phyloP scores from a whole-genome alignment of 768 basidiomycete genomes.

The Suillus tomentosus region DNA sequence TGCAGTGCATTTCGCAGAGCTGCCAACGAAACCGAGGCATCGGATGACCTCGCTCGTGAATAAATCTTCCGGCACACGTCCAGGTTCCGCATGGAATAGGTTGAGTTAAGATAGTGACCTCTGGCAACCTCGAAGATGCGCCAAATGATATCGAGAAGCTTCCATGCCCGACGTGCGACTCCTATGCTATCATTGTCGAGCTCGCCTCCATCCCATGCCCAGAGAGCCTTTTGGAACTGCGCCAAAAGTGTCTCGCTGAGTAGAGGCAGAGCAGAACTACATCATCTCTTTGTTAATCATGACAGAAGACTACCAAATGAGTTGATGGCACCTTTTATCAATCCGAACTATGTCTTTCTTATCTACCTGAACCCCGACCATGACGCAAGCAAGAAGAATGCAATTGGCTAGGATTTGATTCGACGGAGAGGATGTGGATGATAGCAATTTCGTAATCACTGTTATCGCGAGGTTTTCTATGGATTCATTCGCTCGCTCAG shows the following conservation, averaged over 20 bases:
- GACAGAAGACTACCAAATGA: neutral
- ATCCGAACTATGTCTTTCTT: neutral
- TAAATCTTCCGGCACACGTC: neutral
- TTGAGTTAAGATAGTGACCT: fast-evolving
- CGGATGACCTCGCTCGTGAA: neutral
- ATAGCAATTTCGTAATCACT: neutral
- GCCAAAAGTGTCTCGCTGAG: neutral
- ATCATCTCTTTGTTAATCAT: neutral
- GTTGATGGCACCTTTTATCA: neutral
- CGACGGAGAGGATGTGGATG: neutral
- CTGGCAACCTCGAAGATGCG: neutral
- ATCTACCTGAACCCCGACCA: neutral
- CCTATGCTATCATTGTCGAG: neutral
- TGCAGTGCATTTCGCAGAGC: neutral
- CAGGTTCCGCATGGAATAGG: neutral
- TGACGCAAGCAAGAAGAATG: neutral
- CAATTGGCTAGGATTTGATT: neutral
- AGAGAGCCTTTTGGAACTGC: too few relatives aligned
- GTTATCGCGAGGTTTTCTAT: neutral
- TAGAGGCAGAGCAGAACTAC: neutral
- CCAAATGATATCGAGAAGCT: neutral
- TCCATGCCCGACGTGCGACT: neutral
- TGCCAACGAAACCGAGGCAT: neutral
- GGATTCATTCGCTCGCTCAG: neutral
- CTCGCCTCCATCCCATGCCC: too few relatives aligned